Base-by-base conservation (phyloP, 116 monocot genomes). In the Phalaenopsis hybrid region DNA sequence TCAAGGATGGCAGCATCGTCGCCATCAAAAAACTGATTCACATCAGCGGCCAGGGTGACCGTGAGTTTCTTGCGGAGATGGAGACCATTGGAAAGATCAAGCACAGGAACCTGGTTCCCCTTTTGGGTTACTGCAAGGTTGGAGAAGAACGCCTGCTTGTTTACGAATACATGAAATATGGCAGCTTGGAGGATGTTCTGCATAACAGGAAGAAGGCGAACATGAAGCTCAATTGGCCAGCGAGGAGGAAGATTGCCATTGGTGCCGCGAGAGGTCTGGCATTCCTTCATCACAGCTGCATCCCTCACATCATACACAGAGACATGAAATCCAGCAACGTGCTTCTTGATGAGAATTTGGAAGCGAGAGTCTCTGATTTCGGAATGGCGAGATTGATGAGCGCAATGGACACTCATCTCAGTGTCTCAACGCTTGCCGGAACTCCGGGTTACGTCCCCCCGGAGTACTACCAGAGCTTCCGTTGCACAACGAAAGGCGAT, bases 271-370 rank as follows among this genome's bases (percentile, higher is more conserved):
- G 92, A 82, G 95, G 95, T 0, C 37, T 95, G 15, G 89, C 89
- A 44, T 95, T 89, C 83, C 91, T 95, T 44, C 95, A 95, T 84
- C 94, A 95, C 82, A 95, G 81, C 85, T 95, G 95, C 91, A 81
- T 85, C 75, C 95, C 95, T 28, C 92, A 95, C 82, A 92, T 95
- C 79, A 95, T 95, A 21, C 95, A 95, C 85, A 41, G 95, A 44
- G 95, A 95, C 74, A 95, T 95, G 95, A 95, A 95, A 63, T 95
- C 92, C 51, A 95, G 95, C 89, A 95, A 95, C 25, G 95, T 95
- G 6, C 87, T 95, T 2, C 75, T 95, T 2, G 95, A 95, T 59
- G 89, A 87, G 55, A 88, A 86, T 21, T 76, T 91, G 11, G 95
- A 95, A 52, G 94, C 94, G 7, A 82, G 90, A 46, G 94, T 94